These are phyloP conservation scores for Moricandia moricandioides DNA, from an alignment of 345 rosid genomes.

Conservation along the genomic window DNA sequence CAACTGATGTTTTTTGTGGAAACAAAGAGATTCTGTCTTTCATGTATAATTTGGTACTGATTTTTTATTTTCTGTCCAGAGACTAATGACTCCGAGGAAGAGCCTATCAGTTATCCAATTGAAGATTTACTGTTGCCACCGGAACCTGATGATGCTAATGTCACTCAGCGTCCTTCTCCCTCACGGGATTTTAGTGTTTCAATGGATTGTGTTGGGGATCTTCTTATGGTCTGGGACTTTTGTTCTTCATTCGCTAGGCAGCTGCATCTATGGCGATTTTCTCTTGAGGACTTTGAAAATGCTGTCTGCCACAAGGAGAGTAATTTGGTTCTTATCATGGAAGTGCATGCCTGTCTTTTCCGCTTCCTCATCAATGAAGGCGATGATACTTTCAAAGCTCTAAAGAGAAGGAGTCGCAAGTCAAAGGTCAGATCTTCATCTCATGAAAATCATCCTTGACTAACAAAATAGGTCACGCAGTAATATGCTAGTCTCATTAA, in stretches of 20 bases:
- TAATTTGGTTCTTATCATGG: conserved; percentile 72
- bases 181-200: conserved; percentile 76
- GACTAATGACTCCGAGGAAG: conserved; percentile 38
- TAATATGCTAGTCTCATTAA: conserved; percentile 8
- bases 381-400: conserved; percentile 42
- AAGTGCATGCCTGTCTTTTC: conserved; percentile 79
- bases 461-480: background rate
- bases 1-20: conserved; percentile 4
- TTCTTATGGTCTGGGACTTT: conserved; percentile 95
- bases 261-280: conserved; percentile 71
- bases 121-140: conserved; percentile 81
- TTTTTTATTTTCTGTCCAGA: conserved; percentile 46
- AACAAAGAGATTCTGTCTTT: background rate
- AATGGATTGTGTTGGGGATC: conserved; percentile 76
- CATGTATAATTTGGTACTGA: conserved; percentile 5
- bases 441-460: conserved; percentile 9
- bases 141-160: conserved; percentile 63
- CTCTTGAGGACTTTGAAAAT: conserved; percentile 90
- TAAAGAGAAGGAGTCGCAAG: conserved; percentile 57
- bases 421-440: conserved; percentile 47
- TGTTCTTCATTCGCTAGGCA: conserved; percentile 76
- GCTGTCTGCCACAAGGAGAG: conserved; percentile 86
- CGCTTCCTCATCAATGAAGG: conserved; percentile 58
- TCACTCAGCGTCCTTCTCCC: conserved; percentile 71
- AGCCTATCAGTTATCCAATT: conserved; percentile 75